Evolutionary conservation across 2,329 filamentous ascomycete species (phyloP).

Genomic region (Akanthomyces lecanii): DNA sequence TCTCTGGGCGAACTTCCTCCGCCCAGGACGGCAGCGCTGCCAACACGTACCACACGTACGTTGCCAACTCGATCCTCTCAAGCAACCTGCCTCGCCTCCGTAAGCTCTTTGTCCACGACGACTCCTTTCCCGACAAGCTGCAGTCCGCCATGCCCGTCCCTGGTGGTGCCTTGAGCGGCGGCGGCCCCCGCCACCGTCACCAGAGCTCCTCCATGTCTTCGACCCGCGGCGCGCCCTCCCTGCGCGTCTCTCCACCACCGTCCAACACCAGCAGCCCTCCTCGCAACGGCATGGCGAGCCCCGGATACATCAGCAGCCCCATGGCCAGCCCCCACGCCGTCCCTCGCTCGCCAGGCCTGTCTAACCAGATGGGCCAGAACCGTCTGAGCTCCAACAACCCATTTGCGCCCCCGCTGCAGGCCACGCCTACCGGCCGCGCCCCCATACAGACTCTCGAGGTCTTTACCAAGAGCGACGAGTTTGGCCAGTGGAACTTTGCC

Average conservation of each 20-base stretch:
- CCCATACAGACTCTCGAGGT: slow-evolving; percentile 55
- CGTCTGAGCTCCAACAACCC: slow-evolving; percentile 61
- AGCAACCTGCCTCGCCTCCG: slow-evolving; percentile 69
- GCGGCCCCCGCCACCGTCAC: slow-evolving; percentile 22
- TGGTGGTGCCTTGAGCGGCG: slow-evolving; percentile 30
- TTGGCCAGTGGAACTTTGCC: slow-evolving; percentile 56
- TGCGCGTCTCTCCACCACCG: slow-evolving; percentile 22
- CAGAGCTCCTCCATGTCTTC: slow-evolving; percentile 33
- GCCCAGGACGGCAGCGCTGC: slow-evolving; percentile 55
- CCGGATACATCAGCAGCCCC: slow-evolving; percentile 23
- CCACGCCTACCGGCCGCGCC: slow-evolving; percentile 26
- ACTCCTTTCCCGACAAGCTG: slow-evolving; percentile 75
- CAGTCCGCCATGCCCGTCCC: slow-evolving; percentile 67
- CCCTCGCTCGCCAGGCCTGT: slow-evolving; percentile 25
- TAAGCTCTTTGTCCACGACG: slow-evolving; percentile 81
- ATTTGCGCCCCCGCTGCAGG: slow-evolving; percentile 37
- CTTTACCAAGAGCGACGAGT: slow-evolving; percentile 56
- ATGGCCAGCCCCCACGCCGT: slow-evolving; percentile 1
- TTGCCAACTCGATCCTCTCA: slow-evolving; percentile 75
- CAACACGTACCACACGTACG: slow-evolving; percentile 74
- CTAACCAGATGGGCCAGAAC: slow-evolving; percentile 20
- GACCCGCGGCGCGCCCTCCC: slow-evolving; percentile 21
- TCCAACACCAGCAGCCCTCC: slow-evolving; percentile 12
- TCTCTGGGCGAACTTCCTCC: slow-evolving; percentile 56
- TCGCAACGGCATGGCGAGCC: slow-evolving; percentile 15